Percentiles rank a stretch among this genome's conserved stretches.
These are phyloP conservation scores for Vigna unguiculata DNA, from an alignment of 306 rosid genomes.

Conservation along the genomic window DNA sequence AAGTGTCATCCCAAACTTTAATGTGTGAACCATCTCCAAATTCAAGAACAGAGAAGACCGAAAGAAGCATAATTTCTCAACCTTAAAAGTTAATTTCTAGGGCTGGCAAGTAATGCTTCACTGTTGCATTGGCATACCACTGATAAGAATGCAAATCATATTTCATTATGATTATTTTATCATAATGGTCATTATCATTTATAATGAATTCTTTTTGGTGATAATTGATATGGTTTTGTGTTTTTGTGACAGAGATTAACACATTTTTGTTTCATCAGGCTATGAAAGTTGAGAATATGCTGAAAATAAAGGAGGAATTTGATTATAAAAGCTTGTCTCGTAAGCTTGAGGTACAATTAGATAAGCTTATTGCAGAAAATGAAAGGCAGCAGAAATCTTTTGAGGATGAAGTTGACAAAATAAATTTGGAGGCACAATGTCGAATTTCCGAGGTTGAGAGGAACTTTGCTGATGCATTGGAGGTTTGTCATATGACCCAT, in stretches of 20 bases:
- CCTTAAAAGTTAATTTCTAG: background rate
- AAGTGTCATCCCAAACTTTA: background rate
- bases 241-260: conserved; percentile 30
- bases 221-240: conserved; percentile 13
- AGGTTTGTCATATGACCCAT: conserved; percentile 64
- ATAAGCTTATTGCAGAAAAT: conserved; percentile 88
- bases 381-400: conserved; percentile 91
- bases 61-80: too few species aligned
- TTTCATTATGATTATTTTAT: background rate
- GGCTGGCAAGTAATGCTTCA: background rate
- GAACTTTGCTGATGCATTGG: conserved; percentile 90
- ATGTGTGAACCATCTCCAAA: background rate
- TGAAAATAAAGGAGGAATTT: conserved; percentile 96
- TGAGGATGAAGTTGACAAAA: conserved; percentile 84
- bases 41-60: background rate
- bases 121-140: background rate
- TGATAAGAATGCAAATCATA: background rate
- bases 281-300: conserved; percentile 98
- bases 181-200: background rate
- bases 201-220: conserved; percentile 19
- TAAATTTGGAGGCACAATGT: conserved; percentile 74
- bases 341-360: conserved; percentile 89
- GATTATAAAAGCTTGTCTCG: conserved; percentile 95
- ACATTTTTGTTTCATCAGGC: conserved; percentile 58
- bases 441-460: conserved; percentile 82